Conservation (phyloP, 208 protist genomes). For the Vickermania ingenoplastis region DNA sequence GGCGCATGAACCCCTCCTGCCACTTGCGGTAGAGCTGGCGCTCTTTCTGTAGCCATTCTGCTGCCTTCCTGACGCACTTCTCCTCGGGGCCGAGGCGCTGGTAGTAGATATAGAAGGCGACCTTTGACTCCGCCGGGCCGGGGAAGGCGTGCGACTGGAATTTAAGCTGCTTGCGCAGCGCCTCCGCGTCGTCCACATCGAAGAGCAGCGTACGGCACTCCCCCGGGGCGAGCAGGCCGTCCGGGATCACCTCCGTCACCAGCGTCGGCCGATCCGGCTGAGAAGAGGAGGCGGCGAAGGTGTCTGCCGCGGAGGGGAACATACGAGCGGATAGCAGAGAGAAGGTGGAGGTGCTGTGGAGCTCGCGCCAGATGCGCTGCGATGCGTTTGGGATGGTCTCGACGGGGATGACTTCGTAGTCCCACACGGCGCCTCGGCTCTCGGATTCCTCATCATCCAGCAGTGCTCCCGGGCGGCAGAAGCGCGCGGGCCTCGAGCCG, state of each 20-base stretch:
- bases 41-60: constrained; percentile 42
- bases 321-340: neutral
- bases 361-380: neutral
- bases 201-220: neutral
- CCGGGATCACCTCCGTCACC: neutral
- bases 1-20: constrained; percentile 18
- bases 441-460: neutral
- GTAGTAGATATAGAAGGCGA: constrained; percentile 56
- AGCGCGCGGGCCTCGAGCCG: neutral
- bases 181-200: neutral
- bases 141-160: neutral
- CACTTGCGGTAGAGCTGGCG: constrained; percentile 26
- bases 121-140: constrained; percentile 5
- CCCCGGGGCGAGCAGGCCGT: neutral
- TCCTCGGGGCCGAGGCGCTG: constrained; percentile 37
- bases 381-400: neutral
- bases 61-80: constrained; percentile 30
- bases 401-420: neutral
- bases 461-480: neutral
- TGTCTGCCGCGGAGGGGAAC: neutral
- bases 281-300: neutral
- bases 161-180: neutral
- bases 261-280: neutral
- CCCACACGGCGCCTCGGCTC: neutral
- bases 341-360: neutral